Base-by-base conservation (phyloP, 352 stramenopile genomes). In the Pythium sp. region DNA sequence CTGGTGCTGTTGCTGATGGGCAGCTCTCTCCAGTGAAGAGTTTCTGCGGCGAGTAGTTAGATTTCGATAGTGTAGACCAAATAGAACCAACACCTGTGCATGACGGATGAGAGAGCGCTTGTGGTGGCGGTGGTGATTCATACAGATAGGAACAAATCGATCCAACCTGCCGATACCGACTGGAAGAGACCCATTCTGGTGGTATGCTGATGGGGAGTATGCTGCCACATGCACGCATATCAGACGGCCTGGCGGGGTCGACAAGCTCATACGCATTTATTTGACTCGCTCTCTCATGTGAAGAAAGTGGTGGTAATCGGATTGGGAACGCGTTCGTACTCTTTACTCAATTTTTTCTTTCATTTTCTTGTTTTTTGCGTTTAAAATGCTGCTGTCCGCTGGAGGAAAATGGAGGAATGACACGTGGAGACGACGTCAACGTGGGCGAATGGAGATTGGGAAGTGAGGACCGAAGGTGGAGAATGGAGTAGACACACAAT, bases 21-120 rank as follows among this genome's bases (percentile, higher is more conserved):
- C 43, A 51, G 43, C 18, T 51, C 43, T 51, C 18, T 22, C 18
- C 43, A 24, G 5, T 12, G 15, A 4, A 32, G 26, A 32, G 15
- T 34, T 32, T 58, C 28, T 58, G 53, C 53, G 11, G 12, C 53
- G 11, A 58, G 53, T 32, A 58, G 53, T 62, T 62, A 59, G 54
- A 22, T 59, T 30, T 62, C 14, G 56, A 62, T 36, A 62, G 18
- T 58, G 53, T 58, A 58, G 53, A 62, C 22, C 56, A 62, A 61
- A 62, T 62, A 62, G 56, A 62, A 49, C 30, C 14, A 62, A 11
- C 14, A 11, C 24, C 43, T 62, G 56, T 62, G 56, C 56, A 62
- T 62, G 56, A 32, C 0, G 11, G 51, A 26, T 30, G 20, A 30
- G 51, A 32, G 41, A n/a, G 43, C 15, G 22, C 43, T 11, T 51